Percentiles rank a stretch among this genome's conserved stretches.
These are phyloP conservation scores for Chrysosphaeria jannelii DNA, from an alignment of 2,329 filamentous ascomycete species.

Conservation along the genomic window DNA sequence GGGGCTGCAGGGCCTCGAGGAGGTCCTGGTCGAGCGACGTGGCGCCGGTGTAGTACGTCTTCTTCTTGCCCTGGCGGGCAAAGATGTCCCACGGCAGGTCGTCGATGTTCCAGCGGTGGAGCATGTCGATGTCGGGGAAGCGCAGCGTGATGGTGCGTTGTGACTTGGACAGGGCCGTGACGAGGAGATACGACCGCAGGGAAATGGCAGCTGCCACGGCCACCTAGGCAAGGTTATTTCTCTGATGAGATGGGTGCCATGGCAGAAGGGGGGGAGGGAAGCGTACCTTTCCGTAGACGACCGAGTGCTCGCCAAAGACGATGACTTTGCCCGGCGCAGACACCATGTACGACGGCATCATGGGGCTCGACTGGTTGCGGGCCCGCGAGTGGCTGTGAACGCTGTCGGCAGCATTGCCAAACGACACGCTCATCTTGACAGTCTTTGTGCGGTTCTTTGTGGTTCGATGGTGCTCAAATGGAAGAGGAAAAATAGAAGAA, in stretches of 20 bases:
- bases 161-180: constrained; percentile 80
- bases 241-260: constrained; percentile 1
- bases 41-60: constrained; percentile 75
- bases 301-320: constrained; percentile 88
- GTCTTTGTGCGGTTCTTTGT: background rate
- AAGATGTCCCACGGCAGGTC: constrained; percentile 68
- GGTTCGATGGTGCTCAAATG: background rate
- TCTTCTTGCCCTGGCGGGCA: constrained; percentile 57
- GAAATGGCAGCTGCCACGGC: constrained; percentile 90
- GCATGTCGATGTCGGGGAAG: constrained; percentile 71
- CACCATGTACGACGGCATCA: constrained; percentile 86
- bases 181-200: constrained; percentile 81
- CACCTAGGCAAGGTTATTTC: constrained; percentile 19
- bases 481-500: too few species aligned
- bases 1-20: constrained; percentile 49
- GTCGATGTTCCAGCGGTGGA: constrained; percentile 86
- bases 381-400: too few species aligned
- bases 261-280: background rate
- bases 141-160: constrained; percentile 62
- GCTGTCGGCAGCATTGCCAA: too few species aligned
- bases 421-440: too few species aligned
- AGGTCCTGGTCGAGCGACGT: constrained; percentile 63
- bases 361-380: constrained; percentile 29
- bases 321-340: constrained; percentile 96
- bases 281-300: constrained; percentile 78